Conservation (phyloP, 768 basidiomycete species). For the Russula vinacea region DNA sequence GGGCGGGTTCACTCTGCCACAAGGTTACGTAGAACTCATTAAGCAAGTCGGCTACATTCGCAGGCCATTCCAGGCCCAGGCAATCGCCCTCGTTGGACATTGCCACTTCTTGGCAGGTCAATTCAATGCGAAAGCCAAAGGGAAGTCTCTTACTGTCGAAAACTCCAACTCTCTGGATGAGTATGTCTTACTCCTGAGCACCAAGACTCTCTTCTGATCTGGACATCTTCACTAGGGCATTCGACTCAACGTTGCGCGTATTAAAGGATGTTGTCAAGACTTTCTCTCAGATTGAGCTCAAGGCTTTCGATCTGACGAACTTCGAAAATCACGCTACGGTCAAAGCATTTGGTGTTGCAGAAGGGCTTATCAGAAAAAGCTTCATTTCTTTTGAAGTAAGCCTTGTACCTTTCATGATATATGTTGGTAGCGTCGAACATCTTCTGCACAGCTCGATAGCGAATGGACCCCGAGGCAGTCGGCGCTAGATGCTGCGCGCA, state of each 20-base stretch:
- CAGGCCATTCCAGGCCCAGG: constrained; percentile 24
- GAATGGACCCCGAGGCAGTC: constrained; percentile 5
- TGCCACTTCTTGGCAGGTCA: constrained; percentile 20
- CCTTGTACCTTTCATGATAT: neutral
- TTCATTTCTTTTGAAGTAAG: constrained; percentile 12
- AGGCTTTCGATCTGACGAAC: neutral
- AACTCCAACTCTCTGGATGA: constrained; percentile 11
- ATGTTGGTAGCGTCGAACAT: neutral
- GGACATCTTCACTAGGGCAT: constrained; percentile 8
- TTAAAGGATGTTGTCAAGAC: constrained; percentile 1
- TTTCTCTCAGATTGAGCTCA: constrained; percentile 6
- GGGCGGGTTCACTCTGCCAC: neutral
- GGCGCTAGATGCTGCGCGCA: neutral
- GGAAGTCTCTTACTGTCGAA: constrained; percentile 2
- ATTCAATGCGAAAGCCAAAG: constrained; percentile 12
- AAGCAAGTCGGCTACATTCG: constrained; percentile 23
- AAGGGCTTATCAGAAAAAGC: neutral
- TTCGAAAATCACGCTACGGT: neutral
- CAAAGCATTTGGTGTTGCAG: neutral
- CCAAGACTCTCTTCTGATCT: neutral
- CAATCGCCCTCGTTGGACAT: constrained; percentile 22
- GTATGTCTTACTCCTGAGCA: constrained; percentile 5
- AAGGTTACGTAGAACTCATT: constrained; percentile 12
- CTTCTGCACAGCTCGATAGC: neutral
- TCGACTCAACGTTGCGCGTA: constrained; percentile 2